phyloP scores from a whole-genome alignment of 2,329 filamentous ascomycete genomes.

The Thermochaetoides dissita region DNA sequence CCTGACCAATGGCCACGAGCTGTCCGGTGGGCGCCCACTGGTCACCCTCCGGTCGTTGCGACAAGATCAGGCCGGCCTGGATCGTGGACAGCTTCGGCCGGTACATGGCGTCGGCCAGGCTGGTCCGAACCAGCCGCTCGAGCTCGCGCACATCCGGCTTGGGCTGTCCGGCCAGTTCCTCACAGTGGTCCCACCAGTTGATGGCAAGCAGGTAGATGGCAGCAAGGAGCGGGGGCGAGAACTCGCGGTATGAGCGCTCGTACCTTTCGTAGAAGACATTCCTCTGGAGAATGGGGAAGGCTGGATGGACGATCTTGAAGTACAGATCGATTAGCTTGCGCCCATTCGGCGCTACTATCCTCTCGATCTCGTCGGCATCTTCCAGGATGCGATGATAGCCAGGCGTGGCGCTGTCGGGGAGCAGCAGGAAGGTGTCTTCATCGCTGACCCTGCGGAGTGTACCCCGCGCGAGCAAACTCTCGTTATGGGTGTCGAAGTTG shows the following conservation, averaged over 20 bases:
- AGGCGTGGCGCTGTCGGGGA: slow-evolving; percentile 59
- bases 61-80: slow-evolving; percentile 60
- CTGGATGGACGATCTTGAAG: slow-evolving; percentile 67
- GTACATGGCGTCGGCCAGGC: slow-evolving; percentile 63
- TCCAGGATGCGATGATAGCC: slow-evolving; percentile 57
- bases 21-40: slow-evolving; percentile 80
- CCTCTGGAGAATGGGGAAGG: slow-evolving; percentile 72
- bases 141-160: slow-evolving; percentile 61
- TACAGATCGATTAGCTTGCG: slow-evolving; percentile 65
- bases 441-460: slow-evolving; percentile 64
- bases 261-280: slow-evolving; percentile 68
- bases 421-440: slow-evolving; percentile 64
- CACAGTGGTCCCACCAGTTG: slow-evolving; percentile 73
- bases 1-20: slow-evolving; percentile 72
- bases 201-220: slow-evolving; percentile 75
- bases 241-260: slow-evolving; percentile 55
- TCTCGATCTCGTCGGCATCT: slow-evolving; percentile 56
- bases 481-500: slow-evolving; percentile 66
- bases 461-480: slow-evolving; percentile 57
- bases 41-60: slow-evolving; percentile 62
- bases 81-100: slow-evolving; percentile 70
- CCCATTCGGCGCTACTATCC: slow-evolving; percentile 63
- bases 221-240: slow-evolving; percentile 62
- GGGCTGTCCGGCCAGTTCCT: slow-evolving; percentile 47
- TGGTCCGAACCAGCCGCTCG: slow-evolving; percentile 51